Evolutionary conservation across 345 rosid genomes (phyloP).

Genomic region (Barbarea vulgaris): DNA sequence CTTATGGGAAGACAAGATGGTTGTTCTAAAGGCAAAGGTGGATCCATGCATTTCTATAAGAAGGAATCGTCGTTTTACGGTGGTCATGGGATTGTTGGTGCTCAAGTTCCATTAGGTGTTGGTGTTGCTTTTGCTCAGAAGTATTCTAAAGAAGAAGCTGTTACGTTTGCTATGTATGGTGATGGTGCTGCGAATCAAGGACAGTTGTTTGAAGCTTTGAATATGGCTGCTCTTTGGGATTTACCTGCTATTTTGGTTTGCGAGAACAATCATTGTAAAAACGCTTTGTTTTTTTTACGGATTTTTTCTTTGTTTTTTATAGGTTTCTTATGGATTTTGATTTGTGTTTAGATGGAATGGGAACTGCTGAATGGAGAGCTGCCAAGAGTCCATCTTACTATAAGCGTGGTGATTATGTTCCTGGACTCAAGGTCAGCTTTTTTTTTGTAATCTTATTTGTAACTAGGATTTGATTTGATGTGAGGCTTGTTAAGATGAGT

Average conservation of each 20-base stretch:
- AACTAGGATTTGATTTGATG: neutral
- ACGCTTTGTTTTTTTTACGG: neutral
- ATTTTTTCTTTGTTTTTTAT: neutral
- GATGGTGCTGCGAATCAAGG: slow-evolving; percentile 99
- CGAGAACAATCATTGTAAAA: slow-evolving; percentile 98
- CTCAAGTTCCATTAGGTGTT: slow-evolving; percentile 89
- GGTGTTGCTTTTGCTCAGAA: slow-evolving; percentile 99
- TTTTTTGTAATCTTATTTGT: slow-evolving; percentile 4
- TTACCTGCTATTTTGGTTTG: slow-evolving; percentile 88
- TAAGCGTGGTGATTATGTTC: slow-evolving; percentile 98
- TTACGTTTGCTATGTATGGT: slow-evolving; percentile 83
- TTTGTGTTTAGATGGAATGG: slow-evolving; percentile 89
- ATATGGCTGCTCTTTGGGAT: slow-evolving; percentile 95
- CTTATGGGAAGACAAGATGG: slow-evolving; percentile 93
- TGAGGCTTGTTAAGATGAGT: neutral
- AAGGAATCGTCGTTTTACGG: slow-evolving; percentile 83
- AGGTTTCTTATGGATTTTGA: slow-evolving; percentile 1
- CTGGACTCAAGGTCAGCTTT: slow-evolving; percentile 87
- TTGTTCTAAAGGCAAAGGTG: slow-evolving; percentile 90
- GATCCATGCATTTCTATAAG: slow-evolving; percentile 97
- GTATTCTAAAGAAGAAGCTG: slow-evolving; percentile 80
- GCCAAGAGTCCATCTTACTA: slow-evolving; percentile 90
- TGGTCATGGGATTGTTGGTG: slow-evolving; percentile 98
- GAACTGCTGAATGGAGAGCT: slow-evolving; percentile 99
- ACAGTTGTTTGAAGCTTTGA: slow-evolving; percentile 92